phyloP scores from a whole-genome alignment of 495 filamentous ascomycete genomes.

The Hyaloscypha bicolor region DNA sequence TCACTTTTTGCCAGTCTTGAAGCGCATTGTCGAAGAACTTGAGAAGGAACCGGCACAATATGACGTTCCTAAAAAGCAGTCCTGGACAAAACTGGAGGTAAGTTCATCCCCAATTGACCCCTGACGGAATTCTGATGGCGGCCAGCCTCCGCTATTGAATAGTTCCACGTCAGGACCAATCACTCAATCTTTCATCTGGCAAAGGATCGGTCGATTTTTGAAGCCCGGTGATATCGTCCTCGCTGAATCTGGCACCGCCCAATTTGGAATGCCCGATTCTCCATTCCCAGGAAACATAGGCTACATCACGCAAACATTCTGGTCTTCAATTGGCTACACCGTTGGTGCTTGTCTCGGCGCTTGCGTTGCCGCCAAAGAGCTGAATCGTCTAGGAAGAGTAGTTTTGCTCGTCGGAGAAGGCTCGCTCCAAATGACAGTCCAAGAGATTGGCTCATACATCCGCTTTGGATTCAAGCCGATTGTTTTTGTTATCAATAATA shows the following conservation, averaged over 20 bases:
- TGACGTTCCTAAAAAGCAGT: background rate
- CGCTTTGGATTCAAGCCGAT: conserved; percentile 17
- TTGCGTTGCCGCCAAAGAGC: conserved; percentile 37
- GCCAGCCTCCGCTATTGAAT: conserved; percentile 4
- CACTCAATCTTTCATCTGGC: conserved; percentile 10
- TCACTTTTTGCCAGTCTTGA: conserved; percentile 23
- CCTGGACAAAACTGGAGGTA: conserved; percentile 6
- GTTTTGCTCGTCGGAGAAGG: conserved; percentile 46
- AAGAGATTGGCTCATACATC: conserved; percentile 26
- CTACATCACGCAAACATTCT: conserved; percentile 42
- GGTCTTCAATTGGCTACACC: conserved; percentile 46
- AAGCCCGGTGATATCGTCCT: conserved; percentile 50
- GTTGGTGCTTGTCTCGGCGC: conserved; percentile 40
- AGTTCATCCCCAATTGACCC: background rate
- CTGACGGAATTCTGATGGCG: background rate
- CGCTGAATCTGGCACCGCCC: conserved; percentile 45
- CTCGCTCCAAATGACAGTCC: conserved; percentile 44
- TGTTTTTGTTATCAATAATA: conserved; percentile 51
- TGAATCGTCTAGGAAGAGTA: conserved; percentile 31
- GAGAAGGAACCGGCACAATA: conserved; percentile 1
- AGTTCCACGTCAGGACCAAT: conserved; percentile 5
- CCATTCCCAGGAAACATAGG: conserved; percentile 32
- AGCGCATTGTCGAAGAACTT: conserved; percentile 15
- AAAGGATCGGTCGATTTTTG: conserved; percentile 37
- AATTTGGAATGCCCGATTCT: conserved; percentile 38